Evolutionary conservation across 2,329 filamentous ascomycete species (phyloP), one percentile per base, ranked within the genome.

Genomic region (Xylaria polymorpha): DNA sequence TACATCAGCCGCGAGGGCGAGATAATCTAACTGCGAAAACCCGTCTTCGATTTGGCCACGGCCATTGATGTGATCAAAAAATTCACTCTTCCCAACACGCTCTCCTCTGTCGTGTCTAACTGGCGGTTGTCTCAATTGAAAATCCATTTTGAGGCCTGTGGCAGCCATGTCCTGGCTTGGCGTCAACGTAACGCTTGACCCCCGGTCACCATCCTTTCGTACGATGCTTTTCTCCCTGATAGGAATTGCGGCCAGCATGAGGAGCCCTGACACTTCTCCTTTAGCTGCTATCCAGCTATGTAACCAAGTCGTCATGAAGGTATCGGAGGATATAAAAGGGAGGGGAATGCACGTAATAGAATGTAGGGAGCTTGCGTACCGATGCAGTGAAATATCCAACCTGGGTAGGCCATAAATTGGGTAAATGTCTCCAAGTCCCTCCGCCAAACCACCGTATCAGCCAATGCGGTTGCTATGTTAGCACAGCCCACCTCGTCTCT

Each of bases 221-320:
- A 2, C 32, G 14, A 39, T n/a, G 18, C 1, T 18, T 10, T 7
- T 15, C 7, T 29, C 25, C 6, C 64, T 37, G 14, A 56, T 50
- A 14, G 57, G 64, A 18, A 57, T 29, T 32, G 64, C 14, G 39
- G 57, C 64, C 64, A 66, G 57, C 64, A 66, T 66, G 39, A 66
- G 64, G 4, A 66, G 37, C 18, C 64, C 64, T 66, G n/a, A 4
- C 2, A 56, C 1, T 15, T 37, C 1, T 14, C 41, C 15, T 14
- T 66, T 39, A 66, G 64, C 15, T 20, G n/a, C 22, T 58, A 35
- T 10, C 25, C 5, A 48, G 4, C 22, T 15, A 48, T 15, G 12
- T 48, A 48, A 48, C 46, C 25, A 25, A 32, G 25, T 32, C 14
- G 25, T 51, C 25, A 29, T 51, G 25, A 51, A 32, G 14, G 25